Conservation (phyloP, 1,139 yeast species). For the Pichia cactophila region DNA sequence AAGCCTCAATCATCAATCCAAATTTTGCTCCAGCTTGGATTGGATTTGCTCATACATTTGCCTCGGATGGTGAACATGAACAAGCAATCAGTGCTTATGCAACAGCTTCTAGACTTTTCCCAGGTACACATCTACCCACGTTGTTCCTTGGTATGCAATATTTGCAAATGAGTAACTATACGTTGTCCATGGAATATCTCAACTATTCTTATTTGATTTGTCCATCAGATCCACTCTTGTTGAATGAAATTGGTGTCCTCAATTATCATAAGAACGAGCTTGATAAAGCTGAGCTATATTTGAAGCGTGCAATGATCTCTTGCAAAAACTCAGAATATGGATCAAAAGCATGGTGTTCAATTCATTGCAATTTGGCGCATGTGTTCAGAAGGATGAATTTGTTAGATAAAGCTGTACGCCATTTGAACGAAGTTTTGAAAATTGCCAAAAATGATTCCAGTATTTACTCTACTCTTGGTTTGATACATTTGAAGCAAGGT, state of each 20-base stretch:
- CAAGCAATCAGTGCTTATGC: slow-evolving; percentile 97
- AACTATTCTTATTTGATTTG: slow-evolving; percentile 71
- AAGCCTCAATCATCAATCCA: slow-evolving; percentile 83
- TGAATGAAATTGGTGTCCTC: slow-evolving; percentile 90
- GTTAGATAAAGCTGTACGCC: slow-evolving; percentile 58
- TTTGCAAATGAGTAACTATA: slow-evolving; percentile 73
- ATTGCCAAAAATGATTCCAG: slow-evolving; percentile 68
- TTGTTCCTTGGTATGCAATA: slow-evolving; percentile 95
- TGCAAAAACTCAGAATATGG: slow-evolving; percentile 68
- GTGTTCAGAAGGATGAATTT: slow-evolving; percentile 68
- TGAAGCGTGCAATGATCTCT: slow-evolving; percentile 66
- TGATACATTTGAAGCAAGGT: slow-evolving; percentile 68
- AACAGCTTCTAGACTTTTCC: slow-evolving; percentile 87
- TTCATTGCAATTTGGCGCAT: slow-evolving; percentile 86
- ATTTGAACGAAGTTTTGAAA: slow-evolving; percentile 69
- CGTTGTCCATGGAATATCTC: slow-evolving; percentile 81
- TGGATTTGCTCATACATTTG: slow-evolving; percentile 97
- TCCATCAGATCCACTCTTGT: slow-evolving; percentile 72
- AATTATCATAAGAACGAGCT: slow-evolving; percentile 71
- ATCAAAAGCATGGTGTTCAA: slow-evolving; percentile 78
- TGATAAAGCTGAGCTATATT: slow-evolving; percentile 59
- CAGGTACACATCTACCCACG: slow-evolving; percentile 89
- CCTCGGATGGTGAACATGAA: slow-evolving; percentile 96
- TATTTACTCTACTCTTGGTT: slow-evolving; percentile 75
- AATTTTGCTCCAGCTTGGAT: slow-evolving; percentile 96